Percentiles rank a stretch among this genome's conserved stretches.
Conservation (phyloP, 352 stramenopile genomes). For the Phytophthora tubulina region DNA sequence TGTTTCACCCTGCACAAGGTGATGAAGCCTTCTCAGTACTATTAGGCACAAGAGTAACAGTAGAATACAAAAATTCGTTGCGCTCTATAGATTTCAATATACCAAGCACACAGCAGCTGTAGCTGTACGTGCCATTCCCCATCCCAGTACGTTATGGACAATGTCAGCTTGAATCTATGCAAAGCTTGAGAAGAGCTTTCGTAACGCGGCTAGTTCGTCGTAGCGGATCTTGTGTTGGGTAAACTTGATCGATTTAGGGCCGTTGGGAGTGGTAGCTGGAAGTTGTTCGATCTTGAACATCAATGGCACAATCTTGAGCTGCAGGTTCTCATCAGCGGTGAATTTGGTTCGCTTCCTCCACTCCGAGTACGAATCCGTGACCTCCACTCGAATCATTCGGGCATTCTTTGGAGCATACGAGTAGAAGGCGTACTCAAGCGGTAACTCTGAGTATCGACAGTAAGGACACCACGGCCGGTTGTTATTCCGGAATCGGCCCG, state of each 20-base stretch:
- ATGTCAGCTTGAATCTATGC: conserved; percentile 25
- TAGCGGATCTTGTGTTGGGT: conserved; percentile 60
- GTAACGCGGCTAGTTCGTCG: conserved; percentile 57
- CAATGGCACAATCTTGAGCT: conserved; percentile 61
- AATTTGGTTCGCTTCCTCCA: conserved; percentile 75
- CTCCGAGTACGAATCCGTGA: conserved; percentile 64
- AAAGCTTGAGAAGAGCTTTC: conserved; percentile 47
- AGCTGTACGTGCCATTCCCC: conserved; percentile 2
- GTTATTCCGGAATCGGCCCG: conserved; percentile 68
- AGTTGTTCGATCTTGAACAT: conserved; percentile 52
- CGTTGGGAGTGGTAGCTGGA: conserved; percentile 26
- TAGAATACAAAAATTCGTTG: conserved; percentile 33
- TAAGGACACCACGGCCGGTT: conserved; percentile 86
- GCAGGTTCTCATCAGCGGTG: conserved; percentile 60
- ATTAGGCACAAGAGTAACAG: conserved; percentile 7
- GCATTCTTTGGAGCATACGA: conserved; percentile 67
- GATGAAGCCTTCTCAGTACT: conserved; percentile 16
- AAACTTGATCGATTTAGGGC: conserved; percentile 44
- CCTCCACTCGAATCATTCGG: conserved; percentile 70
- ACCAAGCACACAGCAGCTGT: conserved; percentile 12
- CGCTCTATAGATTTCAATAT: conserved; percentile 38
- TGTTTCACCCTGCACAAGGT: conserved; percentile 6
- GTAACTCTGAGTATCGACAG: conserved; percentile 80
- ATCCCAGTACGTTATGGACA: conserved; percentile 2
- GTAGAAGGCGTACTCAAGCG: conserved; percentile 79